Base-by-base conservation (phyloP, 495 filamentous ascomycete species). In the Xylaria palmicola region DNA sequence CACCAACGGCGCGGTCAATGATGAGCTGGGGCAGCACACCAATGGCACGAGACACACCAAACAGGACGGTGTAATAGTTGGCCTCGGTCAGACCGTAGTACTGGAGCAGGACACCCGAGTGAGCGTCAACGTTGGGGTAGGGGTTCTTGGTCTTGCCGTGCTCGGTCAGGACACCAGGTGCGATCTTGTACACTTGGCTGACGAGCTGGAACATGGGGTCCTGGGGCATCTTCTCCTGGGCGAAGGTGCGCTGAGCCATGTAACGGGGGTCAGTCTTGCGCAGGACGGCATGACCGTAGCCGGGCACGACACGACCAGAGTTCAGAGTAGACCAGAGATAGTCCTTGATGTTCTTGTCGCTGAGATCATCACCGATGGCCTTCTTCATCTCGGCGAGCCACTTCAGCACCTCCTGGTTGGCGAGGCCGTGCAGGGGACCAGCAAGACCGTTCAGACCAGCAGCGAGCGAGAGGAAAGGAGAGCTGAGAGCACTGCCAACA, bases 371-470 rank as follows among this genome's bases (percentile, higher is more conserved):
- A 68, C 94, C 94, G 69, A 98, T 81, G 64, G 82, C 77, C 78
- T 90, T 89, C 91, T 98, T 97, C 95, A 98, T 98, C 86, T 97
- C 88, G 65, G 89, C 90, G 69, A 98, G 89, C 95, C 95, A 98
- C 82, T 92, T 92, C 63, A 98, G 87, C 64, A 98, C 94, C 80
- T 98, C 94, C 82, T 98, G 94, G 86, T 98, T 98, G 75, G 94
- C 94, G 71, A 98, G 86, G 81, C 94, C 94, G 84, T 98, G 94
- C 43, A 98, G 92, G 68, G 94, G 94, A 69, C 94, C 94, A 71
- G 94, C 94, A 65, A 98, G 88, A 81, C 94, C 94, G 78, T 98
- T 94, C 49, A 98, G 86, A 81, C 94, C 94, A 73, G 94, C 94
- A 68, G 95, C 86, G 61, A 98, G 85, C 19, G 94, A 98, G 59